Evolutionary conservation across 495 filamentous ascomycete genomes (phyloP).

Genomic region (Poronia punctata): DNA sequence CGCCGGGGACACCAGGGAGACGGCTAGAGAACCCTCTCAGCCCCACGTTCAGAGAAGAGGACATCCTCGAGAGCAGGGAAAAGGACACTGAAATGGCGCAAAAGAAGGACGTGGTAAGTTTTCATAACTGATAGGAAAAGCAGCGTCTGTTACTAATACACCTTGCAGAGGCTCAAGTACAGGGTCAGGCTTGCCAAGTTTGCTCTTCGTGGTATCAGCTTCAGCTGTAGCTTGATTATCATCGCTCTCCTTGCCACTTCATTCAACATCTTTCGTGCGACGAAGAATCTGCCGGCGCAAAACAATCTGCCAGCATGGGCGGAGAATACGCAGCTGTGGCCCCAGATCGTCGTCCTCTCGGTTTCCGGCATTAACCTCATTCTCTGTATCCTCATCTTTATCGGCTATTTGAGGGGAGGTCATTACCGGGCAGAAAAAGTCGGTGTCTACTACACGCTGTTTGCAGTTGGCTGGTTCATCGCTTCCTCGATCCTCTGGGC

Average conservation of each 20-base stretch:
- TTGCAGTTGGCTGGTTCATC: conserved; percentile 87
- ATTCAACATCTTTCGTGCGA: conserved; percentile 84
- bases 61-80: conserved; percentile 74
- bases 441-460: conserved; percentile 86
- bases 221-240: conserved; percentile 92
- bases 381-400: conserved; percentile 73
- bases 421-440: conserved; percentile 86
- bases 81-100: conserved; percentile 72
- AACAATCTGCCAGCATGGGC: conserved; percentile 84
- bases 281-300: conserved; percentile 61
- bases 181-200: conserved; percentile 92
- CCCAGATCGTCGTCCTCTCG: conserved; percentile 73
- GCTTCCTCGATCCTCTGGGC: conserved; percentile 94
- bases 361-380: conserved; percentile 74
- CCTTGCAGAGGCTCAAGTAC: conserved; percentile 74
- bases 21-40: conserved; percentile 63
- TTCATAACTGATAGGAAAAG: neutral
- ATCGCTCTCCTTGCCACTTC: conserved; percentile 78
- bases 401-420: conserved; percentile 81
- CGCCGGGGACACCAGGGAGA: conserved; percentile 69
- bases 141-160: conserved; percentile 25
- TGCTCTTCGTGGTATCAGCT: conserved; percentile 86
- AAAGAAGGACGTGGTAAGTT: conserved; percentile 73
- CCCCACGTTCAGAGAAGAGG: conserved; percentile 83
- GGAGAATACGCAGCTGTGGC: conserved; percentile 70